Percentiles rank a stretch among this genome's conserved stretches.
These are phyloP conservation scores for Brassica juncea DNA, from an alignment of 345 rosid species.

Conservation along the genomic window DNA sequence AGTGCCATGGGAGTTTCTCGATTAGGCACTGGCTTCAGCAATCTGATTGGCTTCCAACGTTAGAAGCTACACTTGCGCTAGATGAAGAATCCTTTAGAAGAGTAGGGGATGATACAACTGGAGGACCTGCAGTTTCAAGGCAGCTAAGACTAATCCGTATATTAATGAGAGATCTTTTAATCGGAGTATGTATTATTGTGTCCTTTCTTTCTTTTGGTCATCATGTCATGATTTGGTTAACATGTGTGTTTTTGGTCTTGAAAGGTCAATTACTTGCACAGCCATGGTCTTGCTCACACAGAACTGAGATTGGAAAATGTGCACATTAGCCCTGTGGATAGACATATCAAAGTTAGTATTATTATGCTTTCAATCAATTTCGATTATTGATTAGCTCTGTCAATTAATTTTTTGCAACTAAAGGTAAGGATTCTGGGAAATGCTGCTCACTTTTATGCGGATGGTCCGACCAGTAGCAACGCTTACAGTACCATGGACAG, in stretches of 20 bases:
- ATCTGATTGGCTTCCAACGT: conserved; percentile 92
- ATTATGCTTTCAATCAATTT: neutral
- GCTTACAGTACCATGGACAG: conserved; percentile 59
- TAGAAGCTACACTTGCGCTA: conserved; percentile 91
- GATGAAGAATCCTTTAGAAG: conserved; percentile 86
- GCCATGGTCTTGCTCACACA: conserved; percentile 97
- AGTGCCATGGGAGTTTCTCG: conserved; percentile 96
- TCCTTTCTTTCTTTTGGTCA: conserved; percentile 10
- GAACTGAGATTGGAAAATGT: conserved; percentile 95
- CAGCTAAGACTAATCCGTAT: conserved; percentile 74
- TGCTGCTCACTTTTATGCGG: conserved; percentile 85
- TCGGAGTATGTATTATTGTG: conserved; percentile 65
- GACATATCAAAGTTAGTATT: conserved; percentile 82
- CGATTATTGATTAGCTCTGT: neutral
- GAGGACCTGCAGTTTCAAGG: conserved; percentile 95
- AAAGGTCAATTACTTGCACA: conserved; percentile 96
- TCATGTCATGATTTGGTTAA: conserved; percentile 16
- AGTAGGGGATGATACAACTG: conserved; percentile 92
- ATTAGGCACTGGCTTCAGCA: conserved; percentile 96
- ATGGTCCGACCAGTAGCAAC: conserved; percentile 49
- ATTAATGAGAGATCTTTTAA: conserved; percentile 88
- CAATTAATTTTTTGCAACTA: neutral
- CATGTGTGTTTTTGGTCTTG: conserved; percentile 27
- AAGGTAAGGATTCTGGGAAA: conserved; percentile 93
- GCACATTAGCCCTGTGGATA: conserved; percentile 90